Conservation (phyloP, 2,329 filamentous ascomycete genomes). For the Microthyrium microscopicum region DNA sequence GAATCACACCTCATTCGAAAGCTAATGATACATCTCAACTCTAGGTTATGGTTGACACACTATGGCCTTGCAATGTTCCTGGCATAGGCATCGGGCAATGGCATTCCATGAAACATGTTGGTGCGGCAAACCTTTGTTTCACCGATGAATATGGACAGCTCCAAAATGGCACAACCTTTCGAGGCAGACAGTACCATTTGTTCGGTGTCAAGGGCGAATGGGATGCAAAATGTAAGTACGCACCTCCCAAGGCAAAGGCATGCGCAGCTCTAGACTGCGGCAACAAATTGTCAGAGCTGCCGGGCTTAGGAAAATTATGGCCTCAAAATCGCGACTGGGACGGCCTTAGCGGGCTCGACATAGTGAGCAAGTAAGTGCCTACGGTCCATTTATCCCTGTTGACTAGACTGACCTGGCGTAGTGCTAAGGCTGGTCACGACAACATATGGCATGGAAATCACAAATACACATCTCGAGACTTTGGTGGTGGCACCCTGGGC, state of each 20-base stretch:
- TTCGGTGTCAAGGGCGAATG: not conserved
- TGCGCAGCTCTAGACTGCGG: not conserved
- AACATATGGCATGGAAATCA: not conserved
- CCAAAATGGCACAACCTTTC: not conserved
- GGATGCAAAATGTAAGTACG: too few species aligned
- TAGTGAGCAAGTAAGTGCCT: not conserved
- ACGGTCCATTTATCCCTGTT: not conserved
- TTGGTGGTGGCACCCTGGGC: not conserved
- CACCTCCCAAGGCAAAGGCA: not conserved
- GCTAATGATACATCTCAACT: too few species aligned
- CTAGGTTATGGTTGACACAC: not conserved
- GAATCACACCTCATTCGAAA: too few species aligned
- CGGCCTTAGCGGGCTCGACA: not conserved
- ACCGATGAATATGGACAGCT: not conserved
- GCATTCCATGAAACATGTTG: not conserved
- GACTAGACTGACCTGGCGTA: not conserved
- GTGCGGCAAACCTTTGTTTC: not conserved
- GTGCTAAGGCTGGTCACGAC: not conserved
- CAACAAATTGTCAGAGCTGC: not conserved
- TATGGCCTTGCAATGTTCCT: not conserved
- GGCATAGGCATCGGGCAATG: constrained; percentile 1
- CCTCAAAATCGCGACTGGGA: not conserved
- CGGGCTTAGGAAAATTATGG: not conserved
- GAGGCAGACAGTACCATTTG: constrained; percentile 1
- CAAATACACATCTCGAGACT: not conserved